Conservation (phyloP, 768 basidiomycete genomes). For the Udeniomyces megalosporus region DNA sequence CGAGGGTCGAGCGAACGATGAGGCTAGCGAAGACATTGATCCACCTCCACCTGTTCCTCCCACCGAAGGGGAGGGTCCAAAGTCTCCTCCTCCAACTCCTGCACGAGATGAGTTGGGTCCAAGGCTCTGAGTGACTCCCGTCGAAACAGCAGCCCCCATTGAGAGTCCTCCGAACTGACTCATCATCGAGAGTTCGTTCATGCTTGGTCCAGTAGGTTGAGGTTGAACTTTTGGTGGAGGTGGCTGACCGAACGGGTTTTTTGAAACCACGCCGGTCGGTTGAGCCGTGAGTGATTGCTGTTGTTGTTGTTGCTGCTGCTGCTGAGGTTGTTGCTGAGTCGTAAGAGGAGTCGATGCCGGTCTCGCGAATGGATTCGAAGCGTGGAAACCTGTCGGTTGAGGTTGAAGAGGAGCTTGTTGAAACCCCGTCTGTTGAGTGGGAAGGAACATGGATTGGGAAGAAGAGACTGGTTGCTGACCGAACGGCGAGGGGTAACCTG, state of each 20-base stretch:
- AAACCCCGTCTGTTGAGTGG: conserved; percentile 6
- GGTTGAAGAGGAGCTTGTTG: background rate
- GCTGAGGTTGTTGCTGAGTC: too few species aligned
- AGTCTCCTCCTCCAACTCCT: conserved; percentile 3
- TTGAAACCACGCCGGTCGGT: conserved; percentile 58
- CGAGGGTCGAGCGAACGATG: conserved; percentile 48
- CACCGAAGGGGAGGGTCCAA: background rate
- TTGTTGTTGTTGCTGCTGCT: background rate
- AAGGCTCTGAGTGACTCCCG: background rate
- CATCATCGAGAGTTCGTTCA: conserved; percentile 60
- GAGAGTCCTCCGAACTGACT: conserved; percentile 20
- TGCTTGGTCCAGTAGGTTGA: conserved; percentile 56
- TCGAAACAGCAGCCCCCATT: background rate
- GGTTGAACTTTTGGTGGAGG: conserved; percentile 34
- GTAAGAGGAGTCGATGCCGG: background rate
- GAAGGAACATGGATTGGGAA: background rate
- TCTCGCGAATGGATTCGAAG: conserved; percentile 5
- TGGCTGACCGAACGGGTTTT: conserved; percentile 83
- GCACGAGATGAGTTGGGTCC: background rate
- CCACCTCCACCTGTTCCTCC: background rate
- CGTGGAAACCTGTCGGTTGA: conserved; percentile 14
- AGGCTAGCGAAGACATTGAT: conserved; percentile 38
- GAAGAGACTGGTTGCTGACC: conserved; percentile 8
- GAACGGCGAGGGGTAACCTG: conserved; percentile 6
- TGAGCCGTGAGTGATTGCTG: conserved; percentile 59